Evolutionary conservation across 2,329 filamentous ascomycete species (phyloP), one percentile per base, ranked within the genome.

Genomic region (Epichloe hybrida): DNA sequence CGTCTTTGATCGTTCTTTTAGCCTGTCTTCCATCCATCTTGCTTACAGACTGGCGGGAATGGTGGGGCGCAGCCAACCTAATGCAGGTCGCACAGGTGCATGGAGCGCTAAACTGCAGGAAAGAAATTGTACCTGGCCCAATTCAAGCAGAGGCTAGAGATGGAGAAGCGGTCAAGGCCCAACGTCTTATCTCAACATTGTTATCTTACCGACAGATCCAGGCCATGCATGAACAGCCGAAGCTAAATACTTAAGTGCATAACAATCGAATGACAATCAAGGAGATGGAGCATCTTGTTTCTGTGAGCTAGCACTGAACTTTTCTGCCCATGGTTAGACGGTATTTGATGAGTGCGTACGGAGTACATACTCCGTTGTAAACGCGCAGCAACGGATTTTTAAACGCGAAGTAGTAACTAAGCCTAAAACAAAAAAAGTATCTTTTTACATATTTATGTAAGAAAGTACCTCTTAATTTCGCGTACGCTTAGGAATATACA

Each of bases 141-240:
- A 17, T 40, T 48, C 7, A 13, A 38, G 46, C 34, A 15, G 20
- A 31, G 11, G n/a, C 34, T 27, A 13, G 27, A 42, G 12, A 46
- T 23, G 17, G 49, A 51, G 44, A 44, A 46, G 49, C 49, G 49
- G 49, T 51, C 49, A 51, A 51, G 49, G 44, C 49, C 44, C 17
- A 51, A 51, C 8, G n/a, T 35, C 49, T 35, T 21, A 6, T 27
- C n/a, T 46, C 21, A 44, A n/a, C 41, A 44, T 44, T 44, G 2
- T 20, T 5, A 31, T 34, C 42, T 15, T 31, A 3, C 23, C 8
- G 3, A 20, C 13, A 31, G 11, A 13, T n/a, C 27, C 23, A 31
- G 13, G 3, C 21, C 40, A 17, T 42, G 17, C 40, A 42, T 27
- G 40, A 42, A 23, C 5, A 42, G 15, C 8, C 20, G 11, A 42